Evolutionary conservation across 257 asterid genomes (phyloP).

Genomic region (Rehmannia glutinosa): DNA sequence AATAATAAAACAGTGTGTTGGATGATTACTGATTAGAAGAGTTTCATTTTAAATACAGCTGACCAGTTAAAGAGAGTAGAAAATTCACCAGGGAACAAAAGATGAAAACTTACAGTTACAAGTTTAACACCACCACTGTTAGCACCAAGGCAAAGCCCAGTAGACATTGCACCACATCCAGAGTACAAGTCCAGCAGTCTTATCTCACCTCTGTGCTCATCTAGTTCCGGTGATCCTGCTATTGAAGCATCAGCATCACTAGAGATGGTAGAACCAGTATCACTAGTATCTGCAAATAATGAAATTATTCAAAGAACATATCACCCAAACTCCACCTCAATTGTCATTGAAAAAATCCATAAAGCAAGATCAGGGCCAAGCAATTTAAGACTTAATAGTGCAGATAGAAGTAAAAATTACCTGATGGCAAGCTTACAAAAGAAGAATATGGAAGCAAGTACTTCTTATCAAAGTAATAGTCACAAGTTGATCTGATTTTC

Average conservation of each 20-base stretch:
- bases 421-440: constrained; percentile 48
- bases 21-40: background rate
- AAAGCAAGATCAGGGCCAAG: background rate
- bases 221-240: constrained; percentile 8
- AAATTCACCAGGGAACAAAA: background rate
- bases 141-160: constrained; percentile 84
- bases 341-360: background rate
- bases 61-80: background rate
- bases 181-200: constrained; percentile 64
- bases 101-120: constrained; percentile 48
- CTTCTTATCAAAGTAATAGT: constrained; percentile 58
- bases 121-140: constrained; percentile 57
- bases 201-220: constrained; percentile 30
- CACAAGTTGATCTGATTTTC: constrained; percentile 28
- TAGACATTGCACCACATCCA: constrained; percentile 99
- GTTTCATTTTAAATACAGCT: background rate
- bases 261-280: constrained; percentile 58
- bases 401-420: constrained; percentile 15
- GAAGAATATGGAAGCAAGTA: constrained; percentile 60
- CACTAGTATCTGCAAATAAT: constrained; percentile 38
- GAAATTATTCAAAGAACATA: background rate
- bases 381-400: background rate
- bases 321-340: background rate
- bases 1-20: no score
- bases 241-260: constrained; percentile 36